These are phyloP conservation scores for Cyclocybe aegerita DNA, from an alignment of 768 basidiomycete species.

Conservation along the genomic window DNA sequence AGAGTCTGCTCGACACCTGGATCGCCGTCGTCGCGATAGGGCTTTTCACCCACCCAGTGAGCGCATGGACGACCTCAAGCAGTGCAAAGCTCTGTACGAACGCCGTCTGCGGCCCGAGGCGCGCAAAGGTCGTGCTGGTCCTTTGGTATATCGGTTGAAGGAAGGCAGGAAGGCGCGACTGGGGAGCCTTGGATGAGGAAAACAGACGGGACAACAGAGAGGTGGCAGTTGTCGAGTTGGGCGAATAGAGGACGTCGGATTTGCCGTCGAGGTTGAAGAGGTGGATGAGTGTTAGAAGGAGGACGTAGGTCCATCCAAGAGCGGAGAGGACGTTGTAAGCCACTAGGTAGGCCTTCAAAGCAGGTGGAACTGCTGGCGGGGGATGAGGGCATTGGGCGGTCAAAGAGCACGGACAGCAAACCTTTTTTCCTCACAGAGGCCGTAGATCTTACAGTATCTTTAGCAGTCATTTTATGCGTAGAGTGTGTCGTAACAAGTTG, in stretches of 20 bases:
- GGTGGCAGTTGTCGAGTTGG: constrained; percentile 27
- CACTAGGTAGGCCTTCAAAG: constrained; percentile 63
- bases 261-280: constrained; percentile 44
- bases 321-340: constrained; percentile 78
- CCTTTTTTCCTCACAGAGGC: no score
- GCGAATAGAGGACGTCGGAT: constrained; percentile 23
- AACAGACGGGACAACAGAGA: constrained; percentile 37
- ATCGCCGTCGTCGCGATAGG: constrained; percentile 71
- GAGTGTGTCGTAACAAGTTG: no score
- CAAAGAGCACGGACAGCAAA: no score
- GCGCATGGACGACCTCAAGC: constrained; percentile 81
- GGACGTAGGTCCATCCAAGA: constrained; percentile 73
- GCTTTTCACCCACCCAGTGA: constrained; percentile 77
- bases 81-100: constrained; percentile 82
- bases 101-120: constrained; percentile 60
- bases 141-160: constrained; percentile 47
- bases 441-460: no score
- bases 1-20: constrained; percentile 81
- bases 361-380: constrained; percentile 20
- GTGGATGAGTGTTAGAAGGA: constrained; percentile 53
- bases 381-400: background rate
- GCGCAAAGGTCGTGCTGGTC: constrained; percentile 56
- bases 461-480: no score
- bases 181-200: constrained; percentile 25
- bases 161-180: constrained; percentile 36